Conservation (phyloP, 1,284 basidiomycete genomes). For the Moesziomyces sp. region DNA sequence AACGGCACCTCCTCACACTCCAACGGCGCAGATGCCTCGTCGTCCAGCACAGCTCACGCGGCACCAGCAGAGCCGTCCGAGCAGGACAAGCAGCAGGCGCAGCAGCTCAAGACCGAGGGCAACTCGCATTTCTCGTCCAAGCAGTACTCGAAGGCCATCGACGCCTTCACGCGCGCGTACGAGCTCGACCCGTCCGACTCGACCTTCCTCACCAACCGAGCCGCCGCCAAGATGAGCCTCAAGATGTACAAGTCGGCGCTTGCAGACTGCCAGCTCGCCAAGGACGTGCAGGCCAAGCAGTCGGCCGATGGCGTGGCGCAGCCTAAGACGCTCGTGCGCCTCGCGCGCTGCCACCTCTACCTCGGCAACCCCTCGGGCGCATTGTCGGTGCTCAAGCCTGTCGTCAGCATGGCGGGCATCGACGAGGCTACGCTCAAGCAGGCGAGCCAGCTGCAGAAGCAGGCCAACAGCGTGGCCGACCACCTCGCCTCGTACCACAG, state of each 20-base stretch:
- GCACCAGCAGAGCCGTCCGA: slow-evolving; percentile 11
- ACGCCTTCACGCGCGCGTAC: slow-evolving; percentile 59
- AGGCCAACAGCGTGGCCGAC: slow-evolving; percentile 47
- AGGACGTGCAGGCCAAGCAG: slow-evolving; percentile 72
- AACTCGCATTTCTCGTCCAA: slow-evolving; percentile 62
- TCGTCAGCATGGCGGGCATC: slow-evolving; percentile 5
- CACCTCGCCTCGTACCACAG: slow-evolving; percentile 73
- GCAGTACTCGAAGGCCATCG: slow-evolving; percentile 62
- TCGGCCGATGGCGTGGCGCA: slow-evolving; percentile 31
- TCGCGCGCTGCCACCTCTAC: slow-evolving; percentile 60
- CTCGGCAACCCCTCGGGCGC: slow-evolving; percentile 55
- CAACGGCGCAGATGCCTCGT: slow-evolving; percentile 1
- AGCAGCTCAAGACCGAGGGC: slow-evolving; percentile 63
- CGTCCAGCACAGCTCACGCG: neutral
- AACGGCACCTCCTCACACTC: neutral
- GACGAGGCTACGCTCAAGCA: slow-evolving; percentile 43
- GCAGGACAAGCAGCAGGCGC: slow-evolving; percentile 43
- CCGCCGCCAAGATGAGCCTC: slow-evolving; percentile 83
- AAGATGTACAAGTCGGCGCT: slow-evolving; percentile 80
- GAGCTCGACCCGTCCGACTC: slow-evolving; percentile 78
- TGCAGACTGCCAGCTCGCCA: slow-evolving; percentile 81
- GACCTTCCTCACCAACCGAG: slow-evolving; percentile 83
- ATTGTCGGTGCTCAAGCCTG: slow-evolving; percentile 33
- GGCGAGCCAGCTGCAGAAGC: slow-evolving; percentile 44
- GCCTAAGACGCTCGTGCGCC: slow-evolving; percentile 57